Base-by-base conservation (phyloP, 805 yeast species). In the Yamadazyma tumulicola region DNA sequence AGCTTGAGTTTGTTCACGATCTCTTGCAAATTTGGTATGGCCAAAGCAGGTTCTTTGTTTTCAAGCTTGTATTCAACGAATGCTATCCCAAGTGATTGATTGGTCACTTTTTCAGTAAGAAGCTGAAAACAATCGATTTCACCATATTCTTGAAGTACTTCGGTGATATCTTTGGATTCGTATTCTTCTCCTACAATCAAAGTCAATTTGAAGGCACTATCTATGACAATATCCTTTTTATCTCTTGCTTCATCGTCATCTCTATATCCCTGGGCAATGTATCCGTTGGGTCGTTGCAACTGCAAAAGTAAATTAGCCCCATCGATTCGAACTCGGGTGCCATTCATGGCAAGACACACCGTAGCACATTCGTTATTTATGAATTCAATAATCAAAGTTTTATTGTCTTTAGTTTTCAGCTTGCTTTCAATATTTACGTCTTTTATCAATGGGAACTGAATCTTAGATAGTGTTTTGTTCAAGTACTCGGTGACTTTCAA, bases 51-150 rank as follows among this genome's bases (percentile, higher is more conserved):
- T 19, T 21, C 44, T 13, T 27, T 34, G 8, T 36, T 29, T 3
- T 52, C 41, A 9, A 55, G 55, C 30, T 38, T 46, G 34, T 49
- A 62, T 37, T 76, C 77, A 20, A 72, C 72, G 57, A 80, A 80
- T 2, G 76, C 81, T 16, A 77, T 51, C 1, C 87, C 87, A 39
- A 66, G 59, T 1, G 79, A 67, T n/a, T 65, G 68, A 30, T 67
- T 69, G 3, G 77, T 61, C 5, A 70, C 64, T 26, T 65, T 63
- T 40, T 75, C 79, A 10, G 67, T 52, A 11, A 78, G 45, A 13
- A 76, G 45, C 25, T 67, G 64, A 25, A 77, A 59, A 0, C 61
- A 55, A 15, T 54, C 51, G 1, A 79, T 43, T 6, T 16, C 16
- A 2, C 26, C 29, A 11, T 21, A 15, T 16, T 35, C 26, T 10